These are phyloP conservation scores for Pyrenula aspistea DNA, from an alignment of 495 filamentous ascomycete genomes.

Conservation along the genomic window DNA sequence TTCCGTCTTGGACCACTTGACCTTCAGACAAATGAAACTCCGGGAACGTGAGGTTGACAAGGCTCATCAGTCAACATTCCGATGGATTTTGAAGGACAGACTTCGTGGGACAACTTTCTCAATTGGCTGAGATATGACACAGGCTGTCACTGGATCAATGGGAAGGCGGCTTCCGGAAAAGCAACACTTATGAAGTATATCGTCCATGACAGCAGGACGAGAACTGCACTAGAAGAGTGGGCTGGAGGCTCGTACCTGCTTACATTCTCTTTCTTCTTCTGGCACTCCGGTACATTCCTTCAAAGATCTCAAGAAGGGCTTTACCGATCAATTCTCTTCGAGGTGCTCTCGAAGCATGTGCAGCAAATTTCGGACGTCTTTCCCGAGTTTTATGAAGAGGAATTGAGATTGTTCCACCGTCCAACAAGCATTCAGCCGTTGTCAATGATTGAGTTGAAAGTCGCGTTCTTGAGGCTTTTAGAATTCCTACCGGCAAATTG, in stretches of 20 bases:
- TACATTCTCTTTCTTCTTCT: constrained; percentile 33
- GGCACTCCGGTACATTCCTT: constrained; percentile 20
- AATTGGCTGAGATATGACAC: neutral
- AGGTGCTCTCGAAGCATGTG: constrained; percentile 6
- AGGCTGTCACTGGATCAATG: constrained; percentile 25
- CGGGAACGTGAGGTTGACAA: neutral
- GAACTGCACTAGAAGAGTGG: constrained; percentile 14
- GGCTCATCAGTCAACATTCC: neutral
- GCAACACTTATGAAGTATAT: constrained; percentile 36
- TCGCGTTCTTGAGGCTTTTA: neutral
- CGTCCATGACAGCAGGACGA: constrained; percentile 5
- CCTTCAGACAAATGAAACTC: neutral
- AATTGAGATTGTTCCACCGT: no score
- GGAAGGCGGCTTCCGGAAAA: constrained; percentile 34
- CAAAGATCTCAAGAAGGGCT: constrained; percentile 33
- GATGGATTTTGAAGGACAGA: no score
- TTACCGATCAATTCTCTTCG: constrained; percentile 27
- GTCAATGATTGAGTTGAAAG: no score
- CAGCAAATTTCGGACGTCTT: constrained; percentile 5
- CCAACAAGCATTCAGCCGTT: no score
- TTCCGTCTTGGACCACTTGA: neutral
- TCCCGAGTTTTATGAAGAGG: neutral
- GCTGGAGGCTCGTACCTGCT: constrained; percentile 18
- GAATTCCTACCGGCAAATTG: neutral
- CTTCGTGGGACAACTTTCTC: neutral